These are phyloP conservation scores for Populus ilicifolia DNA, from an alignment of 345 rosid genomes.

Conservation along the genomic window DNA sequence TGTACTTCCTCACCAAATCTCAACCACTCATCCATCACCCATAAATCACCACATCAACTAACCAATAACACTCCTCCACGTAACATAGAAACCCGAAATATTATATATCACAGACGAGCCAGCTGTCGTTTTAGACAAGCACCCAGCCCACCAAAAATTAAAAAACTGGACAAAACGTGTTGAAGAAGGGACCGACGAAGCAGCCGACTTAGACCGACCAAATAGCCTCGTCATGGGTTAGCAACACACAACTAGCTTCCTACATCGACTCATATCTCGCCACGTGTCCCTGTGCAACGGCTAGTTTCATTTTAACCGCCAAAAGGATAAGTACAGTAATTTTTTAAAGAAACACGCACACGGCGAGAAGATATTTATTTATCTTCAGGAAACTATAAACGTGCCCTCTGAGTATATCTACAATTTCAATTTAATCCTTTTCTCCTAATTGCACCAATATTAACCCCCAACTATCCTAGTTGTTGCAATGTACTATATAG, in stretches of 20 bases:
- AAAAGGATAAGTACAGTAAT: conserved; percentile 2
- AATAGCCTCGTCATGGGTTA: conserved; percentile 12
- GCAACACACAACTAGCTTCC: conserved; percentile 3
- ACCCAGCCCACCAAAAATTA: neutral
- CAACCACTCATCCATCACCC: too few species aligned
- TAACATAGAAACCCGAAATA: neutral
- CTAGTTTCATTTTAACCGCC: conserved; percentile 32
- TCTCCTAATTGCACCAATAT: too few species aligned
- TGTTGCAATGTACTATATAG: too few species aligned
- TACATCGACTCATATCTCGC: neutral
- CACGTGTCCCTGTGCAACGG: conserved; percentile 24
- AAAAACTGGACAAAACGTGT: conserved; percentile 13
- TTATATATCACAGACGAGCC: neutral
- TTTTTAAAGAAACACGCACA: neutral
- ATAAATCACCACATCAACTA: too few species aligned
- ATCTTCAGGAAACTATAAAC: too few species aligned
- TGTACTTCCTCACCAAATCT: neutral
- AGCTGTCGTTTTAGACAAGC: neutral
- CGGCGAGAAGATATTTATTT: neutral
- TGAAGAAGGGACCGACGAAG: conserved; percentile 12
- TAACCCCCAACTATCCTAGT: too few species aligned
- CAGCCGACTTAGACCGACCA: conserved; percentile 35
- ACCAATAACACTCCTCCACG: neutral
- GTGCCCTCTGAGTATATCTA: too few species aligned
- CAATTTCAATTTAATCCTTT: too few species aligned